Evolutionary conservation across 352 stramenopile species (phyloP), one percentile per base, ranked within the genome.

Genomic region (Globisporangium sylvaticum): DNA sequence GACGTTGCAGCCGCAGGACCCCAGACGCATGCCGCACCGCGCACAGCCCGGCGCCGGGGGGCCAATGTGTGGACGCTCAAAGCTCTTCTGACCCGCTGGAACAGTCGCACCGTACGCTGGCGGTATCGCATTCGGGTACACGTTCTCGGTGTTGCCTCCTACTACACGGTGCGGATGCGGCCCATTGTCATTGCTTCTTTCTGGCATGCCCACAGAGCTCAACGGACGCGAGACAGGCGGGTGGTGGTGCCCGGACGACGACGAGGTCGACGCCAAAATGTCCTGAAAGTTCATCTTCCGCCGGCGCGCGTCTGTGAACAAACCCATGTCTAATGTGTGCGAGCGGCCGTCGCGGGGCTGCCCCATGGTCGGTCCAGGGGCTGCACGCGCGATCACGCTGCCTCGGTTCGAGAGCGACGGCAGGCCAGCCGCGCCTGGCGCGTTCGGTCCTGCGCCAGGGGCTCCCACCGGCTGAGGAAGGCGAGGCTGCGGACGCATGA

Each of bases 201-300:
- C 12, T 8, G 48, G 20, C 46, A 70, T 66, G 37, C 65, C 59
- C n/a, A 60, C 52, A 0, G 58, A 52, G 29, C 44, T 68, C 42
- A 59, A 20, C 31, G 56, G 63, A 20, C 27, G 63, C 7, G 54
- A 58, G 7, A 46, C 42, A 20, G 59, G 12, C 25, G 64, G 29
- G 27, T 62, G 70, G 68, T 53, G 70, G 67, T 31, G 62, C 39
- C 31, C 25, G 20, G 58, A 12, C 32, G 62, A 68, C 18, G 55
- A 61, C 31, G 55, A 48, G n/a, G 75, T 78, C 27, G 84, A 92
- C 59, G 84, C 86, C 58, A 96, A 65, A 65, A 96, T 92, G 65
- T 96, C 88, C 64, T 94, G 86, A 37, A 96, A 96, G 56, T 89
- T 96, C 88, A 96, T 96, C 57, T 92, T 92, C 64, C 84, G 77